phyloP scores from a whole-genome alignment of 2,329 filamentous ascomycete species.

The Raffaelea deltoideospora region DNA sequence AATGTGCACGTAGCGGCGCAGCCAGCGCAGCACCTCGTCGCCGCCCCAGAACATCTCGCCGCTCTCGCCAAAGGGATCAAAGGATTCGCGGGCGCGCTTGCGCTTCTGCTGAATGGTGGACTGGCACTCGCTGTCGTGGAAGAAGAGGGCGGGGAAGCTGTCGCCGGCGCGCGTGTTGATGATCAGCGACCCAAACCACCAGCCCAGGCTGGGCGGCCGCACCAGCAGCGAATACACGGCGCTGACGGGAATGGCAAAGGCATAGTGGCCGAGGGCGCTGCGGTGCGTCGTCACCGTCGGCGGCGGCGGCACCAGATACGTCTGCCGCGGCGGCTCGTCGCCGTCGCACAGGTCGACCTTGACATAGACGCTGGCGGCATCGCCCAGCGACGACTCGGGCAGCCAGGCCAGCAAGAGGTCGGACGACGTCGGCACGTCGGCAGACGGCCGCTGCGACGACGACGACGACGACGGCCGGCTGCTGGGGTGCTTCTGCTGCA shows the following conservation, averaged over 20 bases:
- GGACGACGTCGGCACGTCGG: conserved; percentile 35
- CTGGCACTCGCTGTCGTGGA: conserved; percentile 93
- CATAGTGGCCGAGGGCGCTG: conserved; percentile 60
- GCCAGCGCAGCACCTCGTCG: conserved; percentile 84
- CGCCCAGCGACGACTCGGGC: conserved; percentile 75
- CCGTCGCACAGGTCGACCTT: conserved; percentile 84
- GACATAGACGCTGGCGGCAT: conserved; percentile 77
- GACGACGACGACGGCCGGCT: conserved; percentile 24
- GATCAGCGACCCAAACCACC: conserved; percentile 95
- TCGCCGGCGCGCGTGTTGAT: conserved; percentile 86
- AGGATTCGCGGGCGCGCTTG: conserved; percentile 65
- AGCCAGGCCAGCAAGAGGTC: conserved; percentile 86
- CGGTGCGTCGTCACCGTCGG: conserved; percentile 69
- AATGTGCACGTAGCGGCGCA: conserved; percentile 68
- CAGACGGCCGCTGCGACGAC: conserved; percentile 23
- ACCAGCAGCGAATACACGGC: conserved; percentile 85
- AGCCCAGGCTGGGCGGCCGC: conserved; percentile 81
- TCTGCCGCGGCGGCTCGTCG: conserved; percentile 67
- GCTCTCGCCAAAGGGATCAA: conserved; percentile 76
- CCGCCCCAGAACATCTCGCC: conserved; percentile 95
- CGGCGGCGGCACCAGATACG: conserved; percentile 80
- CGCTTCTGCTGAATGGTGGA: conserved; percentile 91
- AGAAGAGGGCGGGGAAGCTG: conserved; percentile 90
- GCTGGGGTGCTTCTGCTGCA: conserved; percentile 63
- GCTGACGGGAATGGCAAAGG: conserved; percentile 80